Conservation (phyloP, 805 yeast genomes). For the Wickerhamia fluorescens region DNA sequence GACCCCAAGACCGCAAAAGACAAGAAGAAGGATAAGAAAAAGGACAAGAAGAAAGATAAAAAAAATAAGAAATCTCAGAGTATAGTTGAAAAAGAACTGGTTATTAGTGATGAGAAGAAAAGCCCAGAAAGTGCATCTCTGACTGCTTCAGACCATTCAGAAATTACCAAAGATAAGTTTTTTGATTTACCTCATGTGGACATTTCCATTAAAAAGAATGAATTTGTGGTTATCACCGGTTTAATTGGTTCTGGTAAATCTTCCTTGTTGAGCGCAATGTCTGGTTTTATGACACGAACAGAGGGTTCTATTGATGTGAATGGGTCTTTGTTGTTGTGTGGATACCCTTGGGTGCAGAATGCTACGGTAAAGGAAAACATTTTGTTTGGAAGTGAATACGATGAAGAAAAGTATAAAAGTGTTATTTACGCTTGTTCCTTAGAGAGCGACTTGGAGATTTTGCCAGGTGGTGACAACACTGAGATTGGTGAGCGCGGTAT, state of each 20-base stretch:
- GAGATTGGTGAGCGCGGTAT: constrained; percentile 85
- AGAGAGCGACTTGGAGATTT: constrained; percentile 52
- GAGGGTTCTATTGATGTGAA: constrained; percentile 45
- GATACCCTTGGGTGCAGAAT: constrained; percentile 81
- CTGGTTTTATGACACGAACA: constrained; percentile 60
- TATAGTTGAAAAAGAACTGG: not conserved
- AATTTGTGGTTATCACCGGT: constrained; percentile 72
- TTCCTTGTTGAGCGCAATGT: constrained; percentile 60
- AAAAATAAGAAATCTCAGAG: constrained; percentile 3
- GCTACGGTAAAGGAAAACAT: constrained; percentile 73
- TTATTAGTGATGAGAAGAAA: constrained; percentile 2
- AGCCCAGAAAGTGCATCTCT: constrained; percentile 3
- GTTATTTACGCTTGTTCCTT: constrained; percentile 64
- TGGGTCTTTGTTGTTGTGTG: constrained; percentile 49
- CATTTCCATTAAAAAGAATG: constrained; percentile 52
- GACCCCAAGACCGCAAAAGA: constrained; percentile 17
- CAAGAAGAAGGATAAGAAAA: constrained; percentile 4
- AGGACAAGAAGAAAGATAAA: constrained; percentile 17
- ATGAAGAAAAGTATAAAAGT: constrained; percentile 42
- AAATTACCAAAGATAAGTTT: constrained; percentile 16
- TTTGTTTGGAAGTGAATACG: constrained; percentile 53
- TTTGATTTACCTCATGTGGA: constrained; percentile 45
- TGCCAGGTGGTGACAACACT: constrained; percentile 71
- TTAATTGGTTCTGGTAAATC: constrained; percentile 79
- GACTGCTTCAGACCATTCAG: too few relatives aligned